Percentiles rank a stretch among this genome's conserved stretches.
phyloP scores from a whole-genome alignment of 108 stramenopile genomes.

The Parietichytrium sp. region DNA sequence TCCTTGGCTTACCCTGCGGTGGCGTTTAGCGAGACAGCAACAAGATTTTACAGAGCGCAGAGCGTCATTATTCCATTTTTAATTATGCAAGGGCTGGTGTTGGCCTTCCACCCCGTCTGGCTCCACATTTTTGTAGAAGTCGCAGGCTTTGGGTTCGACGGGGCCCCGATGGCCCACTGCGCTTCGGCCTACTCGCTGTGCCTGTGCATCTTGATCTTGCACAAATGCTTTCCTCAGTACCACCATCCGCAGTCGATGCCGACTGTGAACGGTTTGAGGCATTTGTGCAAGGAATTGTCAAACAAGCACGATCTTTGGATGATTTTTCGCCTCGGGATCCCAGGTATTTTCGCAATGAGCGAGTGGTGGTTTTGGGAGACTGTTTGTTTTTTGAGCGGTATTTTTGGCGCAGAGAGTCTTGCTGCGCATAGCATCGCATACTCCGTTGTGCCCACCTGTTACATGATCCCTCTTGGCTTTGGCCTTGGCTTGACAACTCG shows the following conservation, averaged over 20 bases:
- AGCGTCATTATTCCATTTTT: conserved; percentile 19
- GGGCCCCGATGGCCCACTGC: not conserved
- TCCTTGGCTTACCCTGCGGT: conserved; percentile 27
- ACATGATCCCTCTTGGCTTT: conserved; percentile 10
- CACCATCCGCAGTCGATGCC: conserved; percentile 11
- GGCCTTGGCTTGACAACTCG: not conserved
- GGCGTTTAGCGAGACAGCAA: not conserved
- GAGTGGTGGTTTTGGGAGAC: conserved; percentile 39
- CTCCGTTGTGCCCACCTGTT: not conserved
- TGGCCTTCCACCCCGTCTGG: not conserved
- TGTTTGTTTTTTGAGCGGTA: conserved; percentile 11
- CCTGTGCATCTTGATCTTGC: not conserved
- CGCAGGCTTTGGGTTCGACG: not conserved
- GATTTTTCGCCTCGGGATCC: not conserved
- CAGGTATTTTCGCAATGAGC: not conserved
- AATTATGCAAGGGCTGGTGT: not conserved
- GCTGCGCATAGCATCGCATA: conserved; percentile 32
- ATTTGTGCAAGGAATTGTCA: not conserved
- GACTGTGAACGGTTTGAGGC: not conserved
- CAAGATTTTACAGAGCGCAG: conserved; percentile 15
- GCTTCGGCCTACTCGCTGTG: not conserved
- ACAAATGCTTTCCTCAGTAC: not conserved
- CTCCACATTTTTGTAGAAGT: conserved; percentile 17
- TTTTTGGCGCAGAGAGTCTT: not conserved
- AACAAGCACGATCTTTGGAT: conserved; percentile 11